Conservation (phyloP, 163 green algal genomes). For the Scenedesmus sp. region DNA sequence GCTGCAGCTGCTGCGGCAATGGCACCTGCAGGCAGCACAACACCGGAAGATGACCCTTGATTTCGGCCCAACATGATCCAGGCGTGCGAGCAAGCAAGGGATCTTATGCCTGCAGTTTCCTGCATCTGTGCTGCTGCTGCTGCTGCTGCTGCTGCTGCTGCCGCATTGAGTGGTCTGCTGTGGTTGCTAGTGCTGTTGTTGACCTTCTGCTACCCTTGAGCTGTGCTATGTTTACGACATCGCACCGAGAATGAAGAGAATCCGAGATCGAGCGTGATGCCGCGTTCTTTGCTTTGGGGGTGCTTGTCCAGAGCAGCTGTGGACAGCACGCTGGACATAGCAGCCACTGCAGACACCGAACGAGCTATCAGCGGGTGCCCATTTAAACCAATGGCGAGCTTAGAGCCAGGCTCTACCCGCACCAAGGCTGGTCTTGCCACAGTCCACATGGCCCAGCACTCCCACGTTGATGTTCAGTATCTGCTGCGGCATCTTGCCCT, state of each 20-base stretch:
- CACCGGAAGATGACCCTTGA: too few species aligned
- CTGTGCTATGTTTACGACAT: background rate
- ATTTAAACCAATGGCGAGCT: background rate
- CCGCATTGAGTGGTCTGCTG: background rate
- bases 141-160: background rate
- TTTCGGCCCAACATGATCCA: too few species aligned
- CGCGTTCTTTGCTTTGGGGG: conserved; percentile 93
- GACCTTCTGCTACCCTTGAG: background rate
- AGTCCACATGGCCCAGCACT: conserved; percentile 96
- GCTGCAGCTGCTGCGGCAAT: conserved; percentile 68
- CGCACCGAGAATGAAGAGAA: conserved; percentile 92
- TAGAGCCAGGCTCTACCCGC: background rate
- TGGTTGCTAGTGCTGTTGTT: background rate
- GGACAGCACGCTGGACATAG: conserved; percentile 91
- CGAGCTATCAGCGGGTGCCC: background rate
- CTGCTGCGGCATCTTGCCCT: background rate
- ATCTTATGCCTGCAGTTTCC: too few species aligned
- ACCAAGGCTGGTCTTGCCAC: conserved; percentile 96
- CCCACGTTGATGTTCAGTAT: conserved; percentile 95
- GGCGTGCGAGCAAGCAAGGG: background rate
- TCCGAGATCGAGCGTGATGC: conserved; percentile 98
- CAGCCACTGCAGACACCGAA: conserved; percentile 70
- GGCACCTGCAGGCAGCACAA: conserved; percentile 63
- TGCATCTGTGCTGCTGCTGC: conserved; percentile 11
- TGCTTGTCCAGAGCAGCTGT: conserved; percentile 98